Base-by-base conservation (phyloP, 371 early-diverging fungal species). In the Circinella umbellata region DNA sequence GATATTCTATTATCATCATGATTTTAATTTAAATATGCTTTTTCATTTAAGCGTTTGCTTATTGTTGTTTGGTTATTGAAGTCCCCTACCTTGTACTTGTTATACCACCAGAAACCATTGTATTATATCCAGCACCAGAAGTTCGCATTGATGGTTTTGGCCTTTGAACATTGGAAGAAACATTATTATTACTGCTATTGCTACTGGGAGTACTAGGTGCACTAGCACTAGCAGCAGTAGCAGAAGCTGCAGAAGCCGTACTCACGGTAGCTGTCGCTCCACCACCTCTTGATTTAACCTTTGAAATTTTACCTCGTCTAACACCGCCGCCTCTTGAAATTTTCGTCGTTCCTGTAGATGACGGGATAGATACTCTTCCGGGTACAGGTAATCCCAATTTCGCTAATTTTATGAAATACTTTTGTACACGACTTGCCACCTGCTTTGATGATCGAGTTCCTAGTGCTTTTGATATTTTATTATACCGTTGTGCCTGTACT, bases 321-420 rank as follows among this genome's bases (percentile, higher is more conserved):
- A 17, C 27, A 20, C 51, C 68, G 11, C 59, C 72, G 20, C 64
- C 67, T 49, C 74, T 67, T 39, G 67, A 48, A 17, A 46, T 34
- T 69, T 82, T 80, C 10, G 79, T 72, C 54, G 76, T 66, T 27
- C 27, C 27, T 59, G 74, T 73, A 1, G 80, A 79, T 42, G 83
- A 78, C 80, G 85, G 80, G 63, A 84, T 80, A 1, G 77, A 83
- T 64, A 88, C 86, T 47, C 88, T 70, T 18, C 89, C 90, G 53
- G 90, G 89, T 4, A 89, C 87, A 64, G 88, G 88, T 61, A 90
- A 69, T 14, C 90, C 90, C 51, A 83, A 67, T 67, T 89, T 90
- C 15, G 88, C 88, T 47, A 90, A 68, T 66, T 89, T 90, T 76
- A 86, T 88, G 68, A 90, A 90, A 64, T 89, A 88, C 70, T 90